These are phyloP conservation scores for Ceratocystis destructans DNA, from an alignment of 2,329 filamentous ascomycete genomes.

Conservation along the genomic window DNA sequence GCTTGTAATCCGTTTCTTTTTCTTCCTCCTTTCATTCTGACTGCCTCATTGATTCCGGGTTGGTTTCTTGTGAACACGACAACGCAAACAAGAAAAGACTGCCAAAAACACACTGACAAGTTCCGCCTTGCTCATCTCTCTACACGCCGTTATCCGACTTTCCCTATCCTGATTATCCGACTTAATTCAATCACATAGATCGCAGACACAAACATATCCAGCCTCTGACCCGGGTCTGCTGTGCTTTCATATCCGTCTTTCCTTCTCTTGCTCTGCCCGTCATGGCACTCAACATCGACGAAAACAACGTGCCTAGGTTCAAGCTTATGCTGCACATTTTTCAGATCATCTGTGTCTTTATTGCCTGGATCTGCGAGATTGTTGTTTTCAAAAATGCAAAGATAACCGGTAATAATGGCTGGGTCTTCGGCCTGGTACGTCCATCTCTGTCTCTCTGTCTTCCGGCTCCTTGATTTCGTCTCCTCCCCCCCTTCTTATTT, in stretches of 20 bases:
- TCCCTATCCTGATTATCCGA: no score
- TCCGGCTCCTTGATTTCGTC: background rate
- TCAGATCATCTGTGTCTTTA: conserved; percentile 41
- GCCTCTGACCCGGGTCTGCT: background rate
- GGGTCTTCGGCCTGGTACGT: conserved; percentile 51
- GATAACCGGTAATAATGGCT: conserved; percentile 46
- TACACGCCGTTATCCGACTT: no score
- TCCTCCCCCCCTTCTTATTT: background rate
- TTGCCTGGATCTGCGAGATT: conserved; percentile 47
- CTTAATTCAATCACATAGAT: no score
- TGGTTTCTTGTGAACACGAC: background rate
- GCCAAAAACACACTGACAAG: no score
- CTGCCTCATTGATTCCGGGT: background rate
- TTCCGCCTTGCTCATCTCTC: no score
- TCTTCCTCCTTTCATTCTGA: background rate
- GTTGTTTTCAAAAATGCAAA: conserved; percentile 40
- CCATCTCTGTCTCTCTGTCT: background rate
- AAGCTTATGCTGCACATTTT: conserved; percentile 45
- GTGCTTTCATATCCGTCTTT: background rate
- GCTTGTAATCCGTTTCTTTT: conserved; percentile 7
- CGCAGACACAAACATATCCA: no score
- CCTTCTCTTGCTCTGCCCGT: background rate
- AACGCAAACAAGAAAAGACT: no score
- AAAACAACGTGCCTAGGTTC: conserved; percentile 31
- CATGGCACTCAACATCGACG: conserved; percentile 12